These are phyloP conservation scores for Ustilago hordei DNA, from an alignment of 1,284 basidiomycete genomes.

Conservation along the genomic window DNA sequence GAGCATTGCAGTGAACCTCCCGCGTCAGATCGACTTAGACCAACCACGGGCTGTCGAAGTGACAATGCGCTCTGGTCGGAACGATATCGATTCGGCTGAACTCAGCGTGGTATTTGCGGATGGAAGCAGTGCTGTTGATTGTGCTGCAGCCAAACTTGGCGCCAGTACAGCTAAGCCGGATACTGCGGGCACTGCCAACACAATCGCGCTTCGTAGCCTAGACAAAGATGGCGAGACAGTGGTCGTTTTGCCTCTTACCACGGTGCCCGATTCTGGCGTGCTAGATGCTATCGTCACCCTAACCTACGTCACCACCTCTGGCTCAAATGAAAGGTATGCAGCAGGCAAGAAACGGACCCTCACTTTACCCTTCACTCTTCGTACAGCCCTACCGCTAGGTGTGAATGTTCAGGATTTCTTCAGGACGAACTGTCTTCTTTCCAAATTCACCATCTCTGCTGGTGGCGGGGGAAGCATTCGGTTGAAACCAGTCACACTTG, in stretches of 20 bases:
- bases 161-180: neutral
- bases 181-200: neutral
- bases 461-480: conserved; percentile 43
- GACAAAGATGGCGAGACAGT: neutral
- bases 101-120: conserved; percentile 30
- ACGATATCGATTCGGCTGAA: conserved; percentile 38
- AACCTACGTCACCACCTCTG: conserved; percentile 27
- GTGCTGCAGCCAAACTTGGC: neutral
- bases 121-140: conserved; percentile 17
- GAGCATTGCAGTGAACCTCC: conserved; percentile 29
- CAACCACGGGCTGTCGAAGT: conserved; percentile 45
- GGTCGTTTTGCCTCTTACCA: conserved; percentile 39
- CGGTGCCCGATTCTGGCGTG: conserved; percentile 27
- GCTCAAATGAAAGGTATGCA: conserved; percentile 9
- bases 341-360: conserved; percentile 29
- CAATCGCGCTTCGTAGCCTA: conserved; percentile 14
- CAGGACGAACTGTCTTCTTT: conserved; percentile 53
- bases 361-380: conserved; percentile 19
- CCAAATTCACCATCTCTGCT: conserved; percentile 60
- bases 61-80: conserved; percentile 48
- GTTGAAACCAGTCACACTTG: conserved; percentile 34
- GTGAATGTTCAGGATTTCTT: conserved; percentile 69
- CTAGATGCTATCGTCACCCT: conserved; percentile 32
- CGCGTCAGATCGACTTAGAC: conserved; percentile 55
- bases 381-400: conserved; percentile 60